These are phyloP conservation scores for Kodamaea suecica DNA, from an alignment of 1,139 yeast species.

Conservation along the genomic window DNA sequence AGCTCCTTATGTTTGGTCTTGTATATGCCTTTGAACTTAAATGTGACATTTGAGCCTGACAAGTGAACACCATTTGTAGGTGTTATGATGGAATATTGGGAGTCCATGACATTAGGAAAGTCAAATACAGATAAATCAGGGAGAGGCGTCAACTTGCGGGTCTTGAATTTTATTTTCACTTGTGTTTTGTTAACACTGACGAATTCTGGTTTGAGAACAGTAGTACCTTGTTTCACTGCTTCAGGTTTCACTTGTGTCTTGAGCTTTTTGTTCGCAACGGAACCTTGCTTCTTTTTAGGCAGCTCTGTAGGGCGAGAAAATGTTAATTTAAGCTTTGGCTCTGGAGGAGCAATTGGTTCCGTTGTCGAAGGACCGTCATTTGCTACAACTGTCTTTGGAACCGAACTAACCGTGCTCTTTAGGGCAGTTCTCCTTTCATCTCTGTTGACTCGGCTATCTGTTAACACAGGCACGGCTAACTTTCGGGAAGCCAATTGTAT, in stretches of 20 bases:
- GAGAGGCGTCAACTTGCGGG: no score
- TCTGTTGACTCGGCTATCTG: conserved; percentile 3
- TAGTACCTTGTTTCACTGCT: background rate
- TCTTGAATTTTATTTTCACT: conserved; percentile 17
- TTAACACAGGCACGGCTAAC: conserved; percentile 1
- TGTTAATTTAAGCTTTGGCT: conserved; percentile 22
- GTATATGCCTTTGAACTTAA: conserved; percentile 9
- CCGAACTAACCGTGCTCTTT: conserved; percentile 1
- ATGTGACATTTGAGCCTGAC: conserved; percentile 12
- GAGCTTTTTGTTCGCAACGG: background rate
- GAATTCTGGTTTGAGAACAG: no score
- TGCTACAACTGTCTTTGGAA: conserved; percentile 2
- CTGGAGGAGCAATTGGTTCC: no score
- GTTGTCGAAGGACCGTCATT: no score
- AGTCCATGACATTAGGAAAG: no score
- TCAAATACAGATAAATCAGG: no score
- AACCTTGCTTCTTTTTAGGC: conserved; percentile 3
- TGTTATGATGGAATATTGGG: no score
- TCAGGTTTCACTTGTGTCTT: background rate
- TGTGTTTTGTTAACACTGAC: conserved; percentile 8
- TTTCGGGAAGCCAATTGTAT: conserved; percentile 35
- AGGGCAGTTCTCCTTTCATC: conserved; percentile 4
- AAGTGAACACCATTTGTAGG: no score
- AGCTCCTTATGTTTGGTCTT: background rate
- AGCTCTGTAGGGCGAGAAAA: conserved; percentile 6